Conservation (phyloP, 768 basidiomycete species). For the Obba rivulosa region DNA sequence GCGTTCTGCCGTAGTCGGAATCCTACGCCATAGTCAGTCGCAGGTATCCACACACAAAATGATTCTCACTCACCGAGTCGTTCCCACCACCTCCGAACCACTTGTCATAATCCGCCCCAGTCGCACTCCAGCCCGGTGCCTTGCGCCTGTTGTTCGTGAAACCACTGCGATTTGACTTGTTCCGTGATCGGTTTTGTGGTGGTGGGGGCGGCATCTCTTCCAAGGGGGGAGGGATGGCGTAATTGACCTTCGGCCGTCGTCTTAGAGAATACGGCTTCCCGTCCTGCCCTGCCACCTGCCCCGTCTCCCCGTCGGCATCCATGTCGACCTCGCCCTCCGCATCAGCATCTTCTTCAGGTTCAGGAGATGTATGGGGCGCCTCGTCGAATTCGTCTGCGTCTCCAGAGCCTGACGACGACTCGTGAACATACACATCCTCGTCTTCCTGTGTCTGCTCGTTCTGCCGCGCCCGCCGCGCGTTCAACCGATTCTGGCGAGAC, state of each 20-base stretch:
- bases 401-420: conserved; percentile 46
- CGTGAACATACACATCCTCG: conserved; percentile 47
- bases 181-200: conserved; percentile 28
- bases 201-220: conserved; percentile 57
- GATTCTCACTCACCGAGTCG: conserved; percentile 47
- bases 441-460: conserved; percentile 30
- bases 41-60: not conserved
- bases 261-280: conserved; percentile 63
- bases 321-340: conserved; percentile 36
- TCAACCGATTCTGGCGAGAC: conserved; percentile 12
- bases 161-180: conserved; percentile 28
- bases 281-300: conserved; percentile 40
- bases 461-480: conserved; percentile 19
- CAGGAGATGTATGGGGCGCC: conserved; percentile 36
- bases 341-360: conserved; percentile 32
- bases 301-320: conserved; percentile 40
- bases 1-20: conserved; percentile 66
- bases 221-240: conserved; percentile 75
- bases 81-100: conserved; percentile 69
- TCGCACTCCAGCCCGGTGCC: conserved; percentile 73
- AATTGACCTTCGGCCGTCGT: conserved; percentile 64
- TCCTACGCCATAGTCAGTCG: conserved; percentile 40
- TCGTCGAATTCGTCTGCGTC: conserved; percentile 55
- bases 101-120: conserved; percentile 67
- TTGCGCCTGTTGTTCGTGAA: conserved; percentile 33